phyloP scores from a whole-genome alignment of 2,329 filamentous ascomycete genomes.

The Fusarium udum region DNA sequence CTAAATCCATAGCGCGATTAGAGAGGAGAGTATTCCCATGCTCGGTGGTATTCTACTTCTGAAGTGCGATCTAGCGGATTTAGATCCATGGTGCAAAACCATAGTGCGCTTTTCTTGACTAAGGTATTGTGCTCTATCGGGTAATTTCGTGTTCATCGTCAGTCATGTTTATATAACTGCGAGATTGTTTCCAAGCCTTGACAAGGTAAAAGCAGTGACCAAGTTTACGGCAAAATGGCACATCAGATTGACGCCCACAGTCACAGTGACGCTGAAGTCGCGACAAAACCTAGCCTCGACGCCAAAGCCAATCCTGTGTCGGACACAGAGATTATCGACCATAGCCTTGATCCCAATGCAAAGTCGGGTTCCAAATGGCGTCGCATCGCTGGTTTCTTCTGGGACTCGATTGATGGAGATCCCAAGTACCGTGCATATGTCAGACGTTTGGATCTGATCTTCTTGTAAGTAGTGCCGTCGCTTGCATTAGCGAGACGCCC shows the following conservation, averaged over 20 bases:
- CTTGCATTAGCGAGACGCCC: background rate
- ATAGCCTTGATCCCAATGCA: background rate
- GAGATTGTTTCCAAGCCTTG: background rate
- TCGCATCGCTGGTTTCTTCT: background rate
- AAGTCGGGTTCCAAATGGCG: background rate
- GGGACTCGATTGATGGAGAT: background rate
- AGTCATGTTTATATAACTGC: background rate
- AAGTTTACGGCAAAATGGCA: background rate
- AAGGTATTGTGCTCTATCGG: background rate
- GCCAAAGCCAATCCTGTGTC: background rate
- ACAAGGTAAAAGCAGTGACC: no score
- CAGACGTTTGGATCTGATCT: background rate
- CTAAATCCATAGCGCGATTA: background rate
- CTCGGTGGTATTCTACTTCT: background rate
- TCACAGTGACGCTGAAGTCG: background rate
- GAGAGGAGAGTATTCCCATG: fast-evolving
- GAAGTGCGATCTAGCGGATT: background rate
- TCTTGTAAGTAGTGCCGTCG: background rate
- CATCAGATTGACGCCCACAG: background rate
- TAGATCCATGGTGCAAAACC: background rate
- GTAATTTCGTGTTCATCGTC: background rate
- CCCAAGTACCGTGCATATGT: background rate
- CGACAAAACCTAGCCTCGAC: background rate
- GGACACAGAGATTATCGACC: background rate
- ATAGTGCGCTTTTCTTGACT: background rate